Base-by-base conservation (phyloP, 2,329 filamentous ascomycete species). In the Alternaria triticimaculans region DNA sequence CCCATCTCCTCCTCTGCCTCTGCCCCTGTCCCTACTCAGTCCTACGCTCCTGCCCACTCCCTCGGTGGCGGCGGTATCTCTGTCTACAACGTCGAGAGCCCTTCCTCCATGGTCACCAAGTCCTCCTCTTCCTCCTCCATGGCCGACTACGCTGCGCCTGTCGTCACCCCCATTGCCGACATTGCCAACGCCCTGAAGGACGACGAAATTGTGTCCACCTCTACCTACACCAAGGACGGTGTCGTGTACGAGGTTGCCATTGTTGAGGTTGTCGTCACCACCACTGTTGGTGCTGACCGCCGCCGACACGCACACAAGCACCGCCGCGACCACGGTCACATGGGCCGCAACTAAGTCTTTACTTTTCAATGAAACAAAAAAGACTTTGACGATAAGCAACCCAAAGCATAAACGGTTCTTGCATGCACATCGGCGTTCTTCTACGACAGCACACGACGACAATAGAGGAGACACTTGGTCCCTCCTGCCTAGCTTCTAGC, bases 201-300 rank as follows among this genome's bases (percentile, higher is more conserved):
- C 62, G 57, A 62, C 3, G 63, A 49, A 11, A 75, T 79, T 66
- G 65, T 82, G 66, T 72, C 75, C 45, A 84, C 82, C 25, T 79
- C 76, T 33, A 81, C 76, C 49, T 81, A 80, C 71, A 84, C 82
- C 58, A 78, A 77, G 66, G 78, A 71, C 30, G 81, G 81, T 63
- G 73, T 80, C 61, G 82, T 84, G 48, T 79, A 83, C 70, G 81
- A 84, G 69, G 72, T 84, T 49, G 79, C 78, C 53, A 80, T 84
- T 63, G 78, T 82, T 73, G 76, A 85, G 70, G 76, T 81, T 41
- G 75, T 80, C 18, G 72, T 84, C 45, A 82, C 78, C 25, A 79
- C 82, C 57, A 83, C 81, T 6, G 79, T 78, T 5, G 72, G 73
- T 14, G 70, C 58, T 25, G 68, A 63, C 25, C 63, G 69, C 48